A percentile compares a stretch with the other conserved stretches of the same genome.
phyloP scores from a whole-genome alignment of 2,329 filamentous ascomycete species.

The Claviceps paspali region DNA sequence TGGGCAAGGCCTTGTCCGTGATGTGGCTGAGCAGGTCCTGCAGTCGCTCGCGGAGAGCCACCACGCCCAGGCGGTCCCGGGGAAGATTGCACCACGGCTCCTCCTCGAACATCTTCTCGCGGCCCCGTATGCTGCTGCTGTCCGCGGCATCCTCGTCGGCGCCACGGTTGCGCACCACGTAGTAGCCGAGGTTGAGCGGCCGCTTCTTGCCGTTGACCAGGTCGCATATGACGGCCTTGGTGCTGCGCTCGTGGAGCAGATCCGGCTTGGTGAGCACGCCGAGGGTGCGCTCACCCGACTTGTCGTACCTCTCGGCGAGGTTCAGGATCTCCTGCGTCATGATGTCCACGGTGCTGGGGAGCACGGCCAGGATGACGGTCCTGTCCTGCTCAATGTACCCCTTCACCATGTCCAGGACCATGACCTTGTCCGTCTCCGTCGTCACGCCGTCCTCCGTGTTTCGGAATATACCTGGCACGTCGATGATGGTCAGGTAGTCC shows the following conservation, averaged over 20 bases:
- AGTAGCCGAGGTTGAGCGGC: constrained; percentile 31
- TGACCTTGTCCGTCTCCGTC: constrained; percentile 25
- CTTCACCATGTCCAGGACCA: constrained; percentile 32
- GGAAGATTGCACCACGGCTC: constrained; percentile 7
- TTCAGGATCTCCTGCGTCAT: constrained; percentile 26
- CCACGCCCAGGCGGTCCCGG: constrained; percentile 17
- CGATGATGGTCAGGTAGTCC: constrained; percentile 35
- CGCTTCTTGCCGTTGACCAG: constrained; percentile 25
- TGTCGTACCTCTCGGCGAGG: constrained; percentile 22
- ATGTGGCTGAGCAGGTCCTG: constrained; percentile 23
- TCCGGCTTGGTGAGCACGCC: constrained; percentile 46
- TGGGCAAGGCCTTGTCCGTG: constrained; percentile 23
- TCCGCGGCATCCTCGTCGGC: constrained; percentile 21
- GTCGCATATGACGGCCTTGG: constrained; percentile 23
- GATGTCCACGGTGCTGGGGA: constrained; percentile 24
- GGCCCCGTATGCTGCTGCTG: constrained; percentile 12
- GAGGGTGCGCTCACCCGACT: constrained; percentile 25
- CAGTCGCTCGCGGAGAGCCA: constrained; percentile 20
- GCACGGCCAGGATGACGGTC: constrained; percentile 34
- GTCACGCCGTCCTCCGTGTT: constrained; percentile 19
- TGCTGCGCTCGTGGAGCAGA: constrained; percentile 27
- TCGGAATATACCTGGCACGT: constrained; percentile 39
- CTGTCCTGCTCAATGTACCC: constrained; percentile 28
- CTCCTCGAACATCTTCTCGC: constrained; percentile 29
- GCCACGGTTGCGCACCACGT: constrained; percentile 31